Base-by-base conservation (phyloP, 768 basidiomycete species). In the Lanmaoa pseudosensibilis region DNA sequence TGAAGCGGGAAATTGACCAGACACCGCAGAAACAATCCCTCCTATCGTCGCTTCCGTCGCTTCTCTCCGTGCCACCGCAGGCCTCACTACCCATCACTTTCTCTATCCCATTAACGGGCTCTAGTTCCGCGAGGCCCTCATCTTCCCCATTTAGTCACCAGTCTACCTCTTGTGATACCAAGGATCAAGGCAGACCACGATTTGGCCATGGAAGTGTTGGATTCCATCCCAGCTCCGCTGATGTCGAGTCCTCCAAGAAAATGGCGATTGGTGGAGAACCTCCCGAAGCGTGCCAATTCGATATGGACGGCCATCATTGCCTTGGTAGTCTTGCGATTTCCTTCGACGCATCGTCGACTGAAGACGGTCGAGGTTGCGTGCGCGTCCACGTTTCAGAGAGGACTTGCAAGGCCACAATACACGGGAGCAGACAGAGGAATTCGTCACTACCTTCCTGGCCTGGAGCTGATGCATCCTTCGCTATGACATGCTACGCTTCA, bases 311-410 rank as follows among this genome's bases (percentile, higher is more conserved):
- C 41, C 76, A 78, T 39, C 61, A 37, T 27, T 78, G 75, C 40
- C 77, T 87, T 41, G 80, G 79, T 53, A 83, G 80, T 41, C 74
- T 91, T 51, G 82, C 87, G 61, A 85, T 92, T 67, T 87, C 87
- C 40, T 88, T 92, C 63, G 89, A 91, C 61, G 74, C 86, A 45
- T 78, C 77, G 40, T 76, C 84, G 33, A 77, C 79, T 47, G 80
- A 86, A 60, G 82, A 87, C 65, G 86, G 88, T 55, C 87, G 83
- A 73, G 86, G 89, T 62, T 85, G 84, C 50, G 87, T 90, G 40
- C 80, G 84, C 60, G 88, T 90, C 60, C 85, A 89, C 63, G 82
- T 85, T 43, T 76, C 82, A 8, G 75, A 83, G 27, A 67, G 74
- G 16, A 77, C 71, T 21, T 0, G 45, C 27, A 57, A 56, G 27